Base-by-base conservation (phyloP, 2,329 filamentous ascomycete species). In the Venturia effusa region DNA sequence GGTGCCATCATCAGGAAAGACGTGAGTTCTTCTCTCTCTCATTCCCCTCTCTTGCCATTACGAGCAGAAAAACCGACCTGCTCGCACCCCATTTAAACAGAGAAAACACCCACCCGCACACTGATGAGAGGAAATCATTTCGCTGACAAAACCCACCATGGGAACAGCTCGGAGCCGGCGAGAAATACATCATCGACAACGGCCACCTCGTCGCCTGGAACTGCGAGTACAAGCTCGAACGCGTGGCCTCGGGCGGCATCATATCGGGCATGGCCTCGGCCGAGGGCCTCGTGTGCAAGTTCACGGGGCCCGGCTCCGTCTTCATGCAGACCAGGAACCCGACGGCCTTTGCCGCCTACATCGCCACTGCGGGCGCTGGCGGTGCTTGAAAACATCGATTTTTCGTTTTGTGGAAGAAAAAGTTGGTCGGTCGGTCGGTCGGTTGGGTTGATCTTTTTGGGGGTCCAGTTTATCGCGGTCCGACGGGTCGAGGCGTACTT, bases 151-250 rank as follows among this genome's bases (percentile, higher is more conserved):
- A 19, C 24, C 3, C 27, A 39, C 64, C 64, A 82, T n/a, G n/a
- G n/a, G n/a, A n/a, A n/a, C 37, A 39, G 80, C 74, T 84, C 61
- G 74, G 76, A 69, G 79, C 82, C 15, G 88, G 88, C 11, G 93
- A 97, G 73, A 88, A 88, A 69, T 97, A 97, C 75, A 90, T 94
- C 68, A 87, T 97, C 64, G 91, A 96, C 71, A 96, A 96, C 70
- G 91, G 91, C 3, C 92, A 97, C 69, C 81, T 97, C 0, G 92
- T 97, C 0, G 93, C 94, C 0, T 99, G 94, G 94, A 97, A 97
- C 73, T 92, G 89, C 72, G 91, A 96, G 71, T 99, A 97, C 71
- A 83, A 90, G 4, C 85, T 99, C 67, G 92, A 97, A 77, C 87
- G 94, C 19, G 88, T 95, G 4, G 87, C 93, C 0, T 94, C 89